phyloP scores from a whole-genome alignment of 2,329 filamentous ascomycete species.

The Penicillium hordei region DNA sequence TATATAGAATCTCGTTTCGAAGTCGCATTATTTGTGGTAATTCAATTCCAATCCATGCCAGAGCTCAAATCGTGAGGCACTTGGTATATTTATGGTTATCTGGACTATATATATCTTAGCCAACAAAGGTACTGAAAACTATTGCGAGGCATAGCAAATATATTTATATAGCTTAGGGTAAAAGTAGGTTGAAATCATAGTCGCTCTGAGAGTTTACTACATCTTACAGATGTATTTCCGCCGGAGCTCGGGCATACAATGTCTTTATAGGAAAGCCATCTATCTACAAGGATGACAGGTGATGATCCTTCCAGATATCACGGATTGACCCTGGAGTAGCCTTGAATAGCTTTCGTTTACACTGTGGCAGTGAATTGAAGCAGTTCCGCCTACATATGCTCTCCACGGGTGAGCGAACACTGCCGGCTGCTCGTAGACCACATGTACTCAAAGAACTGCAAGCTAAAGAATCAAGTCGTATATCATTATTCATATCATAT shows the following conservation, averaged over 20 bases:
- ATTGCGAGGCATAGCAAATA: too few relatives aligned
- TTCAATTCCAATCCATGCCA: neutral
- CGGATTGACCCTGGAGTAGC: neutral
- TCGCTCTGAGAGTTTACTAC: neutral
- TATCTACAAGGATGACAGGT: neutral
- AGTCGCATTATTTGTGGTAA: neutral
- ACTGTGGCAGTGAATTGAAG: neutral
- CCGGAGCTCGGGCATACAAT: neutral
- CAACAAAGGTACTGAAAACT: neutral
- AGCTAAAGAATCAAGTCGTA: constrained; percentile 16
- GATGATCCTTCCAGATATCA: too few relatives aligned
- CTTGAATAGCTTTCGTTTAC: too few relatives aligned
- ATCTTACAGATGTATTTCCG: neutral
- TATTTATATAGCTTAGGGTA: neutral
- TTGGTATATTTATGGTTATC: neutral
- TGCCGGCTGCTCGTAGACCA: too few relatives aligned
- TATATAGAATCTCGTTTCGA: neutral
- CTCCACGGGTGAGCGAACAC: neutral
- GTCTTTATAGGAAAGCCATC: neutral
- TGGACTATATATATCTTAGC: neutral
- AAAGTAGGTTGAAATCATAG: neutral
- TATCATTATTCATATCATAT: constrained; percentile 30
- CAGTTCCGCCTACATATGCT: neutral
- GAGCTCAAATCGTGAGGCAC: too few relatives aligned
- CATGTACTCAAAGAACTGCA: neutral